Conservation (phyloP, 169 alveolate species). For the Cryptosporidium sp. region DNA sequence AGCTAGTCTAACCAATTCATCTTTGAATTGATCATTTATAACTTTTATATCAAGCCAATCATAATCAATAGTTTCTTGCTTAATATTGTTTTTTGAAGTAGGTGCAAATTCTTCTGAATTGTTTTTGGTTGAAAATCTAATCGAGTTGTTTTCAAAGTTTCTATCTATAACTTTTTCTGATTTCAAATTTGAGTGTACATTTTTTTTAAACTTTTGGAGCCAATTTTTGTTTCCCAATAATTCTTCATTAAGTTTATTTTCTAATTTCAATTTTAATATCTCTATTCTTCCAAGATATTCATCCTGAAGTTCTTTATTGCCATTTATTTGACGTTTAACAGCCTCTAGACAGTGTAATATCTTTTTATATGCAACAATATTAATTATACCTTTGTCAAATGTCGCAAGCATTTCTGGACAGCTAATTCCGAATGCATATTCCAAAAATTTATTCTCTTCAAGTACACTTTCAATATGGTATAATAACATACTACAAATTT, state of each 20-base stretch:
- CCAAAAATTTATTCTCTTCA: conserved; percentile 13
- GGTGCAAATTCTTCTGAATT: neutral
- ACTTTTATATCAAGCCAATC: neutral
- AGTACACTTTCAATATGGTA: neutral
- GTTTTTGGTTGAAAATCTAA: neutral
- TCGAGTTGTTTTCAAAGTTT: neutral
- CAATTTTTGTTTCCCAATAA: neutral
- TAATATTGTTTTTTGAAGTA: neutral
- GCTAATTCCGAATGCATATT: conserved; percentile 37
- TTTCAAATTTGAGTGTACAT: neutral
- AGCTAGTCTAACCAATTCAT: conserved; percentile 41
- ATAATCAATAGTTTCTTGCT: neutral
- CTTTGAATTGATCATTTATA: conserved; percentile 31
- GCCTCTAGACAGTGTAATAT: conserved; percentile 28
- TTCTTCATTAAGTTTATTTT: conserved; percentile 1
- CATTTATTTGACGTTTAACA: neutral
- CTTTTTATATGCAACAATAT: conserved; percentile 24
- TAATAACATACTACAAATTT: neutral
- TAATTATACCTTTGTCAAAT: conserved; percentile 2
- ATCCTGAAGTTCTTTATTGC: neutral
- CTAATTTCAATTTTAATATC: conserved; percentile 21
- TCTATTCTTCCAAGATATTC: neutral
- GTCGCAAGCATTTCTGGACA: neutral
- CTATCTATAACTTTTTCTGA: neutral
- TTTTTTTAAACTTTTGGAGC: neutral